Evolutionary conservation across 495 filamentous ascomycete genomes (phyloP).

Genomic region (Tuber melanosporum): DNA sequence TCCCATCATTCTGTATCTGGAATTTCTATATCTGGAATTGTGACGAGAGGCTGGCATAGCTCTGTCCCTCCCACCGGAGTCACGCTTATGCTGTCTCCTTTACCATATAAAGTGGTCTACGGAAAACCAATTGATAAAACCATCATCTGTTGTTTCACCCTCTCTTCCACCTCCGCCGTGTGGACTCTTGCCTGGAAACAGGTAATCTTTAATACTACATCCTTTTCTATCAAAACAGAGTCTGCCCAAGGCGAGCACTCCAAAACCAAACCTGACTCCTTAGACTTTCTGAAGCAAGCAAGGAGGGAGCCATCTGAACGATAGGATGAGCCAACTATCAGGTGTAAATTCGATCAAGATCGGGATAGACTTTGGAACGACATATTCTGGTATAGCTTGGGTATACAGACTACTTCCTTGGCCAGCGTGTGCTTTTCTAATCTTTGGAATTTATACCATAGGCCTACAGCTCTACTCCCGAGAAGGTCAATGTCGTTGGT

Average conservation of each 20-base stretch:
- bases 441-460: slow-evolving; percentile 9
- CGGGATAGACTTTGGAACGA: slow-evolving; percentile 27
- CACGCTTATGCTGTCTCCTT: neutral
- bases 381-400: slow-evolving; percentile 31
- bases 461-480: slow-evolving; percentile 22
- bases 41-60: neutral
- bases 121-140: neutral
- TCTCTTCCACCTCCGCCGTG: neutral
- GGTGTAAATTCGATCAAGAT: slow-evolving; percentile 30
- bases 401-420: slow-evolving; percentile 1
- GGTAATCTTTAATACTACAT: neutral
- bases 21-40: neutral
- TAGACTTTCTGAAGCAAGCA: neutral
- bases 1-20: neutral
- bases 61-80: neutral
- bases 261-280: neutral
- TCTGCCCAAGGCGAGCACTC: neutral
- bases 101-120: neutral
- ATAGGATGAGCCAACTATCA: neutral
- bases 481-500: slow-evolving; percentile 29
- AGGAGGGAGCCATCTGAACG: neutral
- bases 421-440: slow-evolving; percentile 9
- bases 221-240: neutral
- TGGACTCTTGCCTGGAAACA: neutral
- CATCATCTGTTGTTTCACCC: neutral